phyloP scores from a whole-genome alignment of 192 early-diverging fungal genomes.

The Rhizophagus sp. region DNA sequence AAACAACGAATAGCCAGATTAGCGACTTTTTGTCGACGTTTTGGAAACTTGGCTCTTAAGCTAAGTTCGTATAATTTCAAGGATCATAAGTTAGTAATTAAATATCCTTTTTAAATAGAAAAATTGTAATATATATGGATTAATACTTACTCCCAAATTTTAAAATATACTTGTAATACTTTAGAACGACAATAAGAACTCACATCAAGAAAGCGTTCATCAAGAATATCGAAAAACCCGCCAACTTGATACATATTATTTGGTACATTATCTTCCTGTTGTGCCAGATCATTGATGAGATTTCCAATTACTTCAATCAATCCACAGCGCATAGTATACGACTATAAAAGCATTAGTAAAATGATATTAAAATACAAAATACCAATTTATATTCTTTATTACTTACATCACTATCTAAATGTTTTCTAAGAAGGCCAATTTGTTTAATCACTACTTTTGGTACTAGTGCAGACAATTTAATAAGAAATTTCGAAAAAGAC shows the following conservation, averaged over 20 bases:
- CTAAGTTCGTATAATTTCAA: background rate
- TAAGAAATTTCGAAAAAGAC: conserved; percentile 80
- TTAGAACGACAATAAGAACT: conserved; percentile 85
- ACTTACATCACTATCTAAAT: conserved; percentile 87
- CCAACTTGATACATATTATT: conserved; percentile 72
- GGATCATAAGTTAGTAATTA: background rate
- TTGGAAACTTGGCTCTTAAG: conserved; percentile 68
- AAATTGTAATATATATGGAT: background rate
- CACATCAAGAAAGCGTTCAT: conserved; percentile 91
- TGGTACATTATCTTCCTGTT: conserved; percentile 67
- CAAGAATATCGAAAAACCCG: conserved; percentile 87
- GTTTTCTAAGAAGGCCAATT: conserved; percentile 80
- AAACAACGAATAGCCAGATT: conserved; percentile 74
- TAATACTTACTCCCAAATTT: conserved; percentile 74
- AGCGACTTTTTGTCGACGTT: conserved; percentile 69
- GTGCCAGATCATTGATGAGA: conserved; percentile 75
- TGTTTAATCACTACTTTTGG: conserved; percentile 87
- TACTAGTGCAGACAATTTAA: conserved; percentile 76
- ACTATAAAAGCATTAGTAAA: conserved; percentile 43
- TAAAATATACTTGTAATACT: conserved; percentile 81
- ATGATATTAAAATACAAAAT: background rate
- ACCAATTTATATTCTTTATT: background rate
- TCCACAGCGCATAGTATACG: conserved; percentile 81
- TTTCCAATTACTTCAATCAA: conserved; percentile 90
- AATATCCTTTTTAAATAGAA: background rate